Evolutionary conservation across 1,139 yeast genomes (phyloP).

Genomic region (Nematodospora anomalae): DNA sequence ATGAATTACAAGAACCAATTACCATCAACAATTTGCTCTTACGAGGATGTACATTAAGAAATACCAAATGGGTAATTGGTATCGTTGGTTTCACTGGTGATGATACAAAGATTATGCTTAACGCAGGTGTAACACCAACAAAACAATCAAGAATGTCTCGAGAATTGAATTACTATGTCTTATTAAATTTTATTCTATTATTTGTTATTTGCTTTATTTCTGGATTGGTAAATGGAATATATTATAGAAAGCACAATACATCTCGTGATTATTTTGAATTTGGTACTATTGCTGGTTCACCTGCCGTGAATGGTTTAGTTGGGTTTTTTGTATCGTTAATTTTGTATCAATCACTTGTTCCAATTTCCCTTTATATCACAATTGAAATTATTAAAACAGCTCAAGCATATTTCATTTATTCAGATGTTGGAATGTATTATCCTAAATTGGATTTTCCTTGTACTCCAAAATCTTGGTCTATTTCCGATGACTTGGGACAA

Average conservation of each 20-base stretch:
- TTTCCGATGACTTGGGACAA: slow-evolving; percentile 66
- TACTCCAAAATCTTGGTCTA: slow-evolving; percentile 62
- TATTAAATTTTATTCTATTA: slow-evolving; percentile 46
- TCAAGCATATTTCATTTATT: slow-evolving; percentile 57
- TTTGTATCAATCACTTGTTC: slow-evolving; percentile 58
- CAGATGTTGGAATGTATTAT: slow-evolving; percentile 54
- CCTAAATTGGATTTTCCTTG: slow-evolving; percentile 55
- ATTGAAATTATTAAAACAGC: slow-evolving; percentile 60
- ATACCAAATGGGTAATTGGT: slow-evolving; percentile 57
- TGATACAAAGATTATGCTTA: slow-evolving; percentile 58
- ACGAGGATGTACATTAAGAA: slow-evolving; percentile 54
- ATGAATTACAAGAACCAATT: slow-evolving; percentile 39
- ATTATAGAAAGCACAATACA: slow-evolving; percentile 31
- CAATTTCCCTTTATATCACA: slow-evolving; percentile 59
- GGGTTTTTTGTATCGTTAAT: slow-evolving; percentile 54
- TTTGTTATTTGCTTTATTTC: slow-evolving; percentile 53
- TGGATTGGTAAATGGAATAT: slow-evolving; percentile 53
- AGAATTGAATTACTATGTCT: slow-evolving; percentile 51
- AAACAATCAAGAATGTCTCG: slow-evolving; percentile 54
- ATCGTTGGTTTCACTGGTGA: slow-evolving; percentile 53
- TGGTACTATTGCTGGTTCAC: slow-evolving; percentile 51
- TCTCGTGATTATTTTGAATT: slow-evolving; percentile 50
- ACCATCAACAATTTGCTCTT: slow-evolving; percentile 50
- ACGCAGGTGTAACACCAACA: slow-evolving; percentile 58
- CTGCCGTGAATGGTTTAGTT: slow-evolving; percentile 53